Evolutionary conservation across 371 early-diverging fungal genomes (phyloP).

Genomic region (Rhizomucor pusillus): DNA sequence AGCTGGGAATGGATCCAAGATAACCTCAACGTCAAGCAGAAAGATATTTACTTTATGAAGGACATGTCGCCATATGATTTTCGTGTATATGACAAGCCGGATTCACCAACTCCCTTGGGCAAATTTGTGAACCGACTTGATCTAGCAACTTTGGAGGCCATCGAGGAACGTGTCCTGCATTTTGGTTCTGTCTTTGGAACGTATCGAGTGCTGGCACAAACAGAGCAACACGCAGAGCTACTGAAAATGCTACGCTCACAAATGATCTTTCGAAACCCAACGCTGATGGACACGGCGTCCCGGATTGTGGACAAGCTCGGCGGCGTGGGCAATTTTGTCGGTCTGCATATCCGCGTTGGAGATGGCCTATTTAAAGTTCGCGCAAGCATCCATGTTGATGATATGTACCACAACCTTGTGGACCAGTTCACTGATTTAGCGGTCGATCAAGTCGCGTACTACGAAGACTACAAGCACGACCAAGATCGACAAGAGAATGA

Average conservation of each 20-base stretch:
- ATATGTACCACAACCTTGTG: constrained; percentile 42
- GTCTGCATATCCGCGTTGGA: constrained; percentile 53
- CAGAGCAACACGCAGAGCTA: constrained; percentile 31
- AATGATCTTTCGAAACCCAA: constrained; percentile 52
- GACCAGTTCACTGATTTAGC: constrained; percentile 38
- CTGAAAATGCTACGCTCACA: constrained; percentile 36
- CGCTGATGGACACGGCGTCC: constrained; percentile 36
- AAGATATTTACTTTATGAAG: constrained; percentile 46
- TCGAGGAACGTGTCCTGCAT: constrained; percentile 44
- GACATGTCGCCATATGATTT: constrained; percentile 54
- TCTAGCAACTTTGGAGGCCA: constrained; percentile 34
- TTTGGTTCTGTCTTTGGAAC: constrained; percentile 59
- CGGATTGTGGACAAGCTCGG: constrained; percentile 45
- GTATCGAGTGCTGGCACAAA: constrained; percentile 50
- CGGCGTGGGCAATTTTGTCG: constrained; percentile 39
- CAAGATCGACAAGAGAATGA: constrained; percentile 37
- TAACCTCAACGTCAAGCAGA: constrained; percentile 12
- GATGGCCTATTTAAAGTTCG: constrained; percentile 50
- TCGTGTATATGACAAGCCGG: constrained; percentile 49
- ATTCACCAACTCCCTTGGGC: constrained; percentile 39
- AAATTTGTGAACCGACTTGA: constrained; percentile 43
- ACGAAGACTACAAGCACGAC: constrained; percentile 28
- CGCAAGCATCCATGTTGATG: constrained; percentile 44
- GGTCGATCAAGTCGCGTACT: constrained; percentile 19
- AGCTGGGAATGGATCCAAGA: constrained; percentile 40